Percentiles rank a stretch among this genome's conserved stretches.
Conservation (phyloP, 208 protist genomes). For the Crithidia fasciculata region DNA sequence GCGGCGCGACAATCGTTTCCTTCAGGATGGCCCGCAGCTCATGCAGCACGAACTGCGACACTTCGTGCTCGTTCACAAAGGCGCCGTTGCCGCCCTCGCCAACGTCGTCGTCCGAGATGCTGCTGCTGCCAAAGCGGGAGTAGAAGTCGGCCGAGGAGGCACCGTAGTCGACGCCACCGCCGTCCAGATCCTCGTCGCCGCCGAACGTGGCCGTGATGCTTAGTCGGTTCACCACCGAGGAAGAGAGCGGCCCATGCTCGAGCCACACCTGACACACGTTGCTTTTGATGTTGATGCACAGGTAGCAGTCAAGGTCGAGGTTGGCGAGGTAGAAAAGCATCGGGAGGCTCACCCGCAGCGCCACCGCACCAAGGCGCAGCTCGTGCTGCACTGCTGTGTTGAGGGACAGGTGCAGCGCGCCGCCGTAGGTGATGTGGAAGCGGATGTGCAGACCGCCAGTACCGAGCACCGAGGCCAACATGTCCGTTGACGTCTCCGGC, state of each 20-base stretch:
- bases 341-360: slow-evolving; percentile 68
- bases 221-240: slow-evolving; percentile 72
- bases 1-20: slow-evolving; percentile 73
- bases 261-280: slow-evolving; percentile 74
- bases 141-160: slow-evolving; percentile 34
- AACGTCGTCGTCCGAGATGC: slow-evolving; percentile 27
- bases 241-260: slow-evolving; percentile 65
- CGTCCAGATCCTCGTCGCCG: slow-evolving; percentile 23
- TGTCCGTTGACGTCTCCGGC: slow-evolving; percentile 28
- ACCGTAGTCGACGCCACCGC: slow-evolving; percentile 24
- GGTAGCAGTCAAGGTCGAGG: slow-evolving; percentile 79
- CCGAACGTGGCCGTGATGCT: slow-evolving; percentile 69
- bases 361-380: slow-evolving; percentile 44
- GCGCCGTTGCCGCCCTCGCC: slow-evolving; percentile 33
- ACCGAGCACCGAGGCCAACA: slow-evolving; percentile 55
- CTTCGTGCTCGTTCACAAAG: slow-evolving; percentile 72
- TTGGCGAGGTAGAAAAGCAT: slow-evolving; percentile 59
- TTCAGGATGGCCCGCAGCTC: slow-evolving; percentile 74
- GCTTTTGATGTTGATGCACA: slow-evolving; percentile 71
- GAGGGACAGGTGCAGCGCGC: slow-evolving; percentile 60
- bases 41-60: slow-evolving; percentile 68
- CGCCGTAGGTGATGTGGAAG: slow-evolving; percentile 87
- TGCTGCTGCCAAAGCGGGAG: slow-evolving; percentile 37
- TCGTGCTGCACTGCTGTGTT: slow-evolving; percentile 60
- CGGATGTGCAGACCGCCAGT: slow-evolving; percentile 65